Conservation (phyloP, 176 grass and related monocot species). For the Raddia distichophylla region DNA sequence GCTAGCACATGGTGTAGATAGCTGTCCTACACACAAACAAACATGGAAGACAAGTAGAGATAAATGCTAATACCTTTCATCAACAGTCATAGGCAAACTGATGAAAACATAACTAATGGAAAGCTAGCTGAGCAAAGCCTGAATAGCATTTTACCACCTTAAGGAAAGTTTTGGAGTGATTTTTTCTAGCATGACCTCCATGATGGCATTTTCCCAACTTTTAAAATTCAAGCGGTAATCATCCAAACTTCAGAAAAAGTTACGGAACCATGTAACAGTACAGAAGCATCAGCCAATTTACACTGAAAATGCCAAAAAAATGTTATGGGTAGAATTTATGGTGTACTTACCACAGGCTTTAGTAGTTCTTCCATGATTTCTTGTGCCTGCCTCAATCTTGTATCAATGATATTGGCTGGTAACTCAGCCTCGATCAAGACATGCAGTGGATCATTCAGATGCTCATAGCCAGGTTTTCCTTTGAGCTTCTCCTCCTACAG, state of each 20-base stretch:
- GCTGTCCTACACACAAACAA: background rate
- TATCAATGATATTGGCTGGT: conserved; percentile 76
- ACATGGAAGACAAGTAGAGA: background rate
- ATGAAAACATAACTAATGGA: background rate
- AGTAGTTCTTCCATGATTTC: conserved; percentile 84
- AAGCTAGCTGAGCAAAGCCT: conserved; percentile 6
- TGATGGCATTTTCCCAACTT: background rate
- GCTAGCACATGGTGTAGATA: no score
- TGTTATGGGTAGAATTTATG: background rate
- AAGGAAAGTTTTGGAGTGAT: background rate
- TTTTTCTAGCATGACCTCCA: background rate
- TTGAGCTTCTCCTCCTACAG: conserved; percentile 74
- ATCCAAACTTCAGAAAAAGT: conserved; percentile 21
- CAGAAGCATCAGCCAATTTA: background rate
- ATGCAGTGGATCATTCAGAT: conserved; percentile 83
- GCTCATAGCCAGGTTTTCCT: conserved; percentile 86
- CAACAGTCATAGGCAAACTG: background rate
- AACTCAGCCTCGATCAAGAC: conserved; percentile 85
- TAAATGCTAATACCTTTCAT: background rate
- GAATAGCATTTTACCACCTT: conserved; percentile 3
- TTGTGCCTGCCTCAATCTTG: conserved; percentile 72
- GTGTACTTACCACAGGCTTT: conserved; percentile 70
- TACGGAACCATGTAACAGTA: conserved; percentile 5
- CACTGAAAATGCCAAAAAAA: background rate
- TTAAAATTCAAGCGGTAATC: background rate